These are phyloP conservation scores for Penicillium oxalicum DNA, from an alignment of 2,329 filamentous ascomycete species.

Conservation along the genomic window DNA sequence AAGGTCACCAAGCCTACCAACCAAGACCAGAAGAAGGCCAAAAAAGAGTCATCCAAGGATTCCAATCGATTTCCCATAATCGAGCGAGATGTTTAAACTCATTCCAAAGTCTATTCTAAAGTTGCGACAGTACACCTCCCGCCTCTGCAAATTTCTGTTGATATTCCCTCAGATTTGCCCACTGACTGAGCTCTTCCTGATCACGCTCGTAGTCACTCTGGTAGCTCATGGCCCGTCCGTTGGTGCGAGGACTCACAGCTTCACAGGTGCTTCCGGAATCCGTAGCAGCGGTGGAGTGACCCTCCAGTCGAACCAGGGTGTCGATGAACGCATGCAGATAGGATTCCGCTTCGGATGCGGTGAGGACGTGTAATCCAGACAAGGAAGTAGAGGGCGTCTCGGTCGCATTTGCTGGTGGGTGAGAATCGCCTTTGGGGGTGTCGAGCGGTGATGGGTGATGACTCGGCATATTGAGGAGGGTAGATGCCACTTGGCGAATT, in stretches of 20 bases:
- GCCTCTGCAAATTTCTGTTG: slow-evolving; percentile 66
- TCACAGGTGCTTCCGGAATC: slow-evolving; percentile 27
- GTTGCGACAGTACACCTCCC: slow-evolving; percentile 45
- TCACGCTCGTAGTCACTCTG: slow-evolving; percentile 53
- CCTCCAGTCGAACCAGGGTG: slow-evolving; percentile 68
- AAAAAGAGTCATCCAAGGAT: no score
- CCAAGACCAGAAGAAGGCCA: no score
- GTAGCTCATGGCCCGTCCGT: slow-evolving; percentile 33
- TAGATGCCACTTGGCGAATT: slow-evolving; percentile 77
- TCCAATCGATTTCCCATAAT: no score
- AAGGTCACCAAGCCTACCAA: no score
- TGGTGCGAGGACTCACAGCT: slow-evolving; percentile 39
- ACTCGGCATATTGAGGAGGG: slow-evolving; percentile 61
- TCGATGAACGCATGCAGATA: slow-evolving; percentile 68
- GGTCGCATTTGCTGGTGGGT: slow-evolving; percentile 48
- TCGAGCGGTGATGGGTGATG: slow-evolving; percentile 38
- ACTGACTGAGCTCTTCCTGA: slow-evolving; percentile 68
- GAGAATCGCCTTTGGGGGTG: slow-evolving; percentile 17
- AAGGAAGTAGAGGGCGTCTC: slow-evolving; percentile 49
- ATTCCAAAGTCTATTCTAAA: slow-evolving; percentile 13
- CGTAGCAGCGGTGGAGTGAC: slow-evolving; percentile 39
- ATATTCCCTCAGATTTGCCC: slow-evolving; percentile 73
- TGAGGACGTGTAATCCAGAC: slow-evolving; percentile 27
- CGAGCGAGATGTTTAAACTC: no score
- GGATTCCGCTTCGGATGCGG: slow-evolving; percentile 56